A percentile compares a stretch with the other conserved stretches of the same genome.
These are phyloP conservation scores for Aphanomyces stellatus DNA, from an alignment of 352 stramenopile species.

Conservation along the genomic window DNA sequence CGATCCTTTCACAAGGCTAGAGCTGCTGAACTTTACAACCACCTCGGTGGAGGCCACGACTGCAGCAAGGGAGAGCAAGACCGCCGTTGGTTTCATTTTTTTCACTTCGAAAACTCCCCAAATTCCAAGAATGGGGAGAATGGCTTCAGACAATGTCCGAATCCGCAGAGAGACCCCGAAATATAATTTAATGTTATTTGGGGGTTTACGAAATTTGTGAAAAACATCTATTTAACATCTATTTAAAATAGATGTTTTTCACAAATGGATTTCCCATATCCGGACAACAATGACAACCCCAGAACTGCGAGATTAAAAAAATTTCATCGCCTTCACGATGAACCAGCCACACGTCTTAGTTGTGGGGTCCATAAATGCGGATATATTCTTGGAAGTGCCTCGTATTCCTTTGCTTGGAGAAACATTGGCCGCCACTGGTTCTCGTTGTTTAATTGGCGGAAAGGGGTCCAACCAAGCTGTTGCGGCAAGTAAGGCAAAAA, in stretches of 20 bases:
- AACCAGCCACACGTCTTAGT: conserved; percentile 33
- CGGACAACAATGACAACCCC: too few species aligned
- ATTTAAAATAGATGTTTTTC: too few species aligned
- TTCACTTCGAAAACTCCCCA: background rate
- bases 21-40: conserved; percentile 12
- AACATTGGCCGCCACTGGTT: conserved; percentile 42
- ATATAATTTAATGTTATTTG: too few species aligned
- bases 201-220: too few species aligned
- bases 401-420: conserved; percentile 58
- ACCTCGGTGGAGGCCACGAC: conserved; percentile 6
- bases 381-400: conserved; percentile 68
- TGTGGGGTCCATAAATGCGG: conserved; percentile 76
- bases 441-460: conserved; percentile 53
- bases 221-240: too few species aligned
- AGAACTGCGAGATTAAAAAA: too few species aligned
- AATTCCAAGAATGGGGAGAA: background rate
- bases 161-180: too few species aligned
- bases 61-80: background rate
- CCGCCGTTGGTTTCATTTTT: conserved; percentile 12
- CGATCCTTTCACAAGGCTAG: conserved; percentile 6
- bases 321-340: too few species aligned
- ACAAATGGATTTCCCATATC: too few species aligned
- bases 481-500: conserved; percentile 30
- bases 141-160: background rate
- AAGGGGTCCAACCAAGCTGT: conserved; percentile 78